phyloP scores from a whole-genome alignment of 2,329 filamentous ascomycete genomes.

The Immersiporthe knoxdaviesiana region DNA sequence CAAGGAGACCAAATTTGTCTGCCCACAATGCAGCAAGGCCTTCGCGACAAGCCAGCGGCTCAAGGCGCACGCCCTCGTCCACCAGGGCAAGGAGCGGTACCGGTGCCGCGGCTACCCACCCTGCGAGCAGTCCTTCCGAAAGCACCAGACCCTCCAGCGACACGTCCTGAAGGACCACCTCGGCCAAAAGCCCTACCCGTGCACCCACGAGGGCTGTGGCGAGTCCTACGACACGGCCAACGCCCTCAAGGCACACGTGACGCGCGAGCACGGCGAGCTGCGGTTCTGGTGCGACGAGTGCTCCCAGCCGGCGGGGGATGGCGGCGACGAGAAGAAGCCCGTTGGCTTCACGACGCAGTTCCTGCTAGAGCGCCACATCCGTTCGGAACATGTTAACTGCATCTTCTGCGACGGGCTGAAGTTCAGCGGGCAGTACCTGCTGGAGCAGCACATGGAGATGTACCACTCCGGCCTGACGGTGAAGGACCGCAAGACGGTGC shows the following conservation, averaged over 20 bases:
- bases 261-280: conserved; percentile 69
- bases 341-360: conserved; percentile 72
- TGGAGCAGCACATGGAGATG: conserved; percentile 78
- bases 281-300: conserved; percentile 82
- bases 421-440: conserved; percentile 67
- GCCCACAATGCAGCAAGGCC: conserved; percentile 75
- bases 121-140: conserved; percentile 81
- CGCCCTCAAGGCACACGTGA: conserved; percentile 72
- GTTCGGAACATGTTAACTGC: conserved; percentile 74
- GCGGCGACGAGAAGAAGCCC: conserved; percentile 43
- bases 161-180: conserved; percentile 81
- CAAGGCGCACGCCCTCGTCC: conserved; percentile 75
- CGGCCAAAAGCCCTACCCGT: conserved; percentile 71
- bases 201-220: conserved; percentile 63
- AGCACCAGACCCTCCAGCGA: conserved; percentile 81
- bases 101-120: conserved; percentile 70
- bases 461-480: conserved; percentile 68
- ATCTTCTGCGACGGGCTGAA: conserved; percentile 68
- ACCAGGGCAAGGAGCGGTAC: conserved; percentile 76
- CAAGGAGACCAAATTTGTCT: conserved; percentile 69
- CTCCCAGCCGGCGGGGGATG: conserved; percentile 39
- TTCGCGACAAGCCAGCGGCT: conserved; percentile 82
- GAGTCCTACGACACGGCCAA: conserved; percentile 74
- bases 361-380: conserved; percentile 74
- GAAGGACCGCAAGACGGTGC: conserved; percentile 66